Percentiles rank a stretch among this genome's conserved stretches.
Conservation (phyloP, 2,329 filamentous ascomycete species). For the Penicillium sp. region DNA sequence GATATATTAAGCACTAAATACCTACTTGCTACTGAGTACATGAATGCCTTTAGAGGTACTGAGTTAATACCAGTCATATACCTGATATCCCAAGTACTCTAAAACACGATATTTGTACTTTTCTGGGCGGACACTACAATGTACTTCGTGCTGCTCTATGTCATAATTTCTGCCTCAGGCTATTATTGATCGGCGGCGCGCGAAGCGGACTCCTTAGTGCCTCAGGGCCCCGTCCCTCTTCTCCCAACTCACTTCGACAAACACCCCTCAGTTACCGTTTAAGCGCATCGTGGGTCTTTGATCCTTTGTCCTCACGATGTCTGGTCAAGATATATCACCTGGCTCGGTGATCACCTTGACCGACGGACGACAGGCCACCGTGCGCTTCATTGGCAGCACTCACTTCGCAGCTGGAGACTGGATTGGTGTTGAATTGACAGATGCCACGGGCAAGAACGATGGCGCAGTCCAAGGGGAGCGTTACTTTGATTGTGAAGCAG, state of each 20-base stretch:
- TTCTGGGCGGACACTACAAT: neutral
- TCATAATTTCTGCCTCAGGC: slow-evolving; percentile 15
- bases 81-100: no score
- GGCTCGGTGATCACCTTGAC: slow-evolving; percentile 78
- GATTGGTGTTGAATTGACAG: slow-evolving; percentile 86
- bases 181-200: neutral
- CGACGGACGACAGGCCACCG: slow-evolving; percentile 72
- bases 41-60: no score
- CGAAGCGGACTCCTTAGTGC: slow-evolving; percentile 9
- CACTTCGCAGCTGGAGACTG: slow-evolving; percentile 80
- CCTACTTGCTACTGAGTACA: no score
- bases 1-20: no score
- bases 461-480: slow-evolving; percentile 82
- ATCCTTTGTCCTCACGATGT: slow-evolving; percentile 14
- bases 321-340: slow-evolving; percentile 35
- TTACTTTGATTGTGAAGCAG: slow-evolving; percentile 77
- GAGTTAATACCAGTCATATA: no score
- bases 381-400: slow-evolving; percentile 81
- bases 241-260: slow-evolving; percentile 1
- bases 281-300: slow-evolving; percentile 10
- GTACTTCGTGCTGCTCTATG: neutral
- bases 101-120: no score
- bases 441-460: slow-evolving; percentile 86
- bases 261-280: slow-evolving; percentile 5
- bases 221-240: slow-evolving; percentile 16